Evolutionary conservation across 441 rosid genomes (phyloP), one percentile per base, ranked within the genome.

Genomic region (Arabidopsis lyrata): DNA sequence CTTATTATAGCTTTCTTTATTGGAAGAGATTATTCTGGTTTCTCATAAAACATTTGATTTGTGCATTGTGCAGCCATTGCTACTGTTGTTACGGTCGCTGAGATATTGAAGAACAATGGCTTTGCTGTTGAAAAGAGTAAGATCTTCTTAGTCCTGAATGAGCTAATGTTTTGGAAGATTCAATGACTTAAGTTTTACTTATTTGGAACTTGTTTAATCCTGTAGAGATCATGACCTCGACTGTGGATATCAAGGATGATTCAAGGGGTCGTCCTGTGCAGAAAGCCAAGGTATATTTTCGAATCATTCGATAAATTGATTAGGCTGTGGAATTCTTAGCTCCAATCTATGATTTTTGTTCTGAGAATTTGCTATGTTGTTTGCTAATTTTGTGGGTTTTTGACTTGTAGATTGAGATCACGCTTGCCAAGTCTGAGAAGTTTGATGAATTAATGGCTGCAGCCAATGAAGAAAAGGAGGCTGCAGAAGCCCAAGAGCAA

Each of bases 211-310:
- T 41, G 63, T 57, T 32, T 58, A 24, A 6, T 80, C 68, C 4
- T 75, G 35, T 76, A 90, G 93, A 87, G 85, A 88, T 90, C 81
- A 87, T 64, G 67, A 91, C 88, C 8, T 83, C 90, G 14, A 86
- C 95, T 11, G 91, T 91, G 66, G 97, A 87, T 74, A 89, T 91
- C 86, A 89, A 78, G 82, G 95, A 89, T 36, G 92, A 91, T 58
- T 64, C 85, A 18, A 85, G 93, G 76, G 97, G 89, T 24, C 82
- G 88, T 31, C 87, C 88, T 2, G 86, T 88, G 66, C 96, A 90
- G 75, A 90, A 90, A 80, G 90, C 96, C 45, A 90, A 88, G 88
- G 91, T 86, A 68, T 71, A 58, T 70, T 12, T 29, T 5, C n/a
- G 29, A 35, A 8, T 44, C 2, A 32, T 15, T 32, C 6, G 5